phyloP scores from a whole-genome alignment of 2,329 filamentous ascomycete genomes.

The Sporothrix schenckii region DNA sequence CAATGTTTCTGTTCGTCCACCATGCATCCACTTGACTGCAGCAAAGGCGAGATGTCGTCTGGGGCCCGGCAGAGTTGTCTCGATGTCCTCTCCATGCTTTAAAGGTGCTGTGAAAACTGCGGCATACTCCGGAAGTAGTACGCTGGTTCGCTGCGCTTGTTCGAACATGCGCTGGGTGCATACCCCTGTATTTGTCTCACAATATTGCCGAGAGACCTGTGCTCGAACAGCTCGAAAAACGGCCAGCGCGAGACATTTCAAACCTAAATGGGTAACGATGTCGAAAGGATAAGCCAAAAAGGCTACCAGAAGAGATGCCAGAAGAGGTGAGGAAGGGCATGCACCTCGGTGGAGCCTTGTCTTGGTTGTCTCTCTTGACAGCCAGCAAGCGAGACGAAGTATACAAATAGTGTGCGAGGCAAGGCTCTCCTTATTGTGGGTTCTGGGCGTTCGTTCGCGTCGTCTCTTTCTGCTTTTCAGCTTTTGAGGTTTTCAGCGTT shows the following conservation, averaged over 20 bases:
- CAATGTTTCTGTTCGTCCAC: constrained; percentile 15
- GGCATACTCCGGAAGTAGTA: not conserved
- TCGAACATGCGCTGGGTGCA: not conserved
- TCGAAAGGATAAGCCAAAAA: not conserved
- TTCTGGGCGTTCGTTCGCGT: not conserved
- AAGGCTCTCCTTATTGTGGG: constrained; percentile 26
- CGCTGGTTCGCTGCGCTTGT: not conserved
- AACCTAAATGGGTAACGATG: constrained; percentile 1
- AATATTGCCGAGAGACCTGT: constrained; percentile 26
- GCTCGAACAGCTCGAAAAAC: constrained; percentile 4
- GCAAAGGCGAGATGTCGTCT: constrained; percentile 5
- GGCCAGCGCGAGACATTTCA: constrained; percentile 6
- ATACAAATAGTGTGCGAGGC: not conserved
- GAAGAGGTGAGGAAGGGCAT: constrained; percentile 4
- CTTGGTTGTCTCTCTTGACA: constrained; percentile 7
- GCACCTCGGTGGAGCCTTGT: constrained; percentile 1
- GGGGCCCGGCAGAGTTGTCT: not conserved
- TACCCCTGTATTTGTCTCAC: constrained; percentile 22
- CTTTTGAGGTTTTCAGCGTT: not conserved
- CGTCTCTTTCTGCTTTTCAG: not conserved
- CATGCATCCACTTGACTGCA: constrained; percentile 19
- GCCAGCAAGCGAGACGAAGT: not conserved
- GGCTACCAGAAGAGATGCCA: not conserved
- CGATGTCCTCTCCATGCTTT: not conserved
- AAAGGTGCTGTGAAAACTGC: not conserved